Evolutionary conservation across 768 basidiomycete species (phyloP), one percentile per base, ranked within the genome.

Genomic region (Epithele typhae): DNA sequence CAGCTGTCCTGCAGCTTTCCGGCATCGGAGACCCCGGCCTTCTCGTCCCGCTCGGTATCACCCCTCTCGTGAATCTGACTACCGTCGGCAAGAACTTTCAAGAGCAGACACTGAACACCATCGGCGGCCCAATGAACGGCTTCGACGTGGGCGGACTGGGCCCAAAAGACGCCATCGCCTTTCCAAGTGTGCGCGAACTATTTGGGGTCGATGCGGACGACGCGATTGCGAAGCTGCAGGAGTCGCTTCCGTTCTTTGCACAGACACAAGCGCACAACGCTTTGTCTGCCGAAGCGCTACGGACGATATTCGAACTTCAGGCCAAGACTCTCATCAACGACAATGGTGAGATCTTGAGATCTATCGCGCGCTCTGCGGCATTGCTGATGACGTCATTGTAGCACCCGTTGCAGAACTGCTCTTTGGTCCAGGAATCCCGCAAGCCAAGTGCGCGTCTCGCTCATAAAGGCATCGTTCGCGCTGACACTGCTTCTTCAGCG

Each of bases 1-100:
- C 75, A 7, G 68, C 73, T 40, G 54, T 75, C 7, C 65, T 77
- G 11, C 76, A 79, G 57, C 69, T 77, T 1, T 81, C 78, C 12
- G 81, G 79, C 0, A 74, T 82, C 46, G 81, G 79, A 3, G 76
- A 79, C 56, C 61, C 74, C 0, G 58, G 59, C 7, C 36, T 75
- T 17, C 72, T 82, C 1, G 56, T 54, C 1, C 63, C 70, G 1
- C 64, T 81, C 18, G 76, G 72, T 0, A 77, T 82, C 56, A 58
- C 55, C 11, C 69, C 73, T 3, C 60, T 65, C 15, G 63, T 79
- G 32, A 61, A 77, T 45, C 62, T 79, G 23, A 69, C 69, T 50
- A 72, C 69, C 4, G 77, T 81, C 4, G 78, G 78, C 4, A 70
- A 68, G 60, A 80, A 82, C 56, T 68, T 81, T 21, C 78, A 80